These are phyloP conservation scores for Ophiostoma pallidulum DNA, from an alignment of 2,329 filamentous ascomycete genomes.

Conservation along the genomic window DNA sequence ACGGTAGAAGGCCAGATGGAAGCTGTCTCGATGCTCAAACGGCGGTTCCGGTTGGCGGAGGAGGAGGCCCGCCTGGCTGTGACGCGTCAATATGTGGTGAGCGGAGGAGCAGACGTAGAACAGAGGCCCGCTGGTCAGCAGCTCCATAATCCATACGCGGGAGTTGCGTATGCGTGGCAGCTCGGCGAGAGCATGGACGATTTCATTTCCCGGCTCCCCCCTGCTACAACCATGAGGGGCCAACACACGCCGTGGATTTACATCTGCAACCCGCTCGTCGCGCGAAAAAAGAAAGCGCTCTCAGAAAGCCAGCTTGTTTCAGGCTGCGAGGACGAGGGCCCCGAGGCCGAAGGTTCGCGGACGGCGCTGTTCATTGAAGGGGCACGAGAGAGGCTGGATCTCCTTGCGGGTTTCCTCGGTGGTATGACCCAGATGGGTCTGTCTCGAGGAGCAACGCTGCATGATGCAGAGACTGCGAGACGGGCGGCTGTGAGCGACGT, in stretches of 20 bases:
- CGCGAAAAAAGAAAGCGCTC: conserved; percentile 25
- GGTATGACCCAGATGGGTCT: conserved; percentile 32
- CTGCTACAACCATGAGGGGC: conserved; percentile 46
- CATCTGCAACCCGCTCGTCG: conserved; percentile 54
- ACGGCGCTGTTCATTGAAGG: conserved; percentile 40
- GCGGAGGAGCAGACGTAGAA: not conserved
- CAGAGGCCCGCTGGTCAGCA: conserved; percentile 20
- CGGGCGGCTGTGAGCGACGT: conserved; percentile 45
- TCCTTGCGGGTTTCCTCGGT: conserved; percentile 40
- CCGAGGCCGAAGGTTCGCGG: conserved; percentile 36
- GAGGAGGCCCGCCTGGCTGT: not conserved
- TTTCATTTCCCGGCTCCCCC: conserved; percentile 61
- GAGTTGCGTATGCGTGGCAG: conserved; percentile 48
- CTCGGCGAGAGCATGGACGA: conserved; percentile 20
- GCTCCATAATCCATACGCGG: conserved; percentile 52
- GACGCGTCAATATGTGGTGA: not conserved
- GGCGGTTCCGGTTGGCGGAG: conserved; percentile 42
- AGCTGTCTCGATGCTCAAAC: conserved; percentile 36
- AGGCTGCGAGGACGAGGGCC: conserved; percentile 41
- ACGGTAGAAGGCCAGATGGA: conserved; percentile 42
- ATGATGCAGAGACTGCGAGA: conserved; percentile 41
- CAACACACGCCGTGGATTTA: conserved; percentile 58
- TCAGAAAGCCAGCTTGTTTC: conserved; percentile 29
- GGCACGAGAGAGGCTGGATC: conserved; percentile 40
- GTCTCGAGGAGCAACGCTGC: conserved; percentile 28